Evolutionary conservation across 202 grass and related monocot genomes (phyloP).

Genomic region (Setaria viridis): DNA sequence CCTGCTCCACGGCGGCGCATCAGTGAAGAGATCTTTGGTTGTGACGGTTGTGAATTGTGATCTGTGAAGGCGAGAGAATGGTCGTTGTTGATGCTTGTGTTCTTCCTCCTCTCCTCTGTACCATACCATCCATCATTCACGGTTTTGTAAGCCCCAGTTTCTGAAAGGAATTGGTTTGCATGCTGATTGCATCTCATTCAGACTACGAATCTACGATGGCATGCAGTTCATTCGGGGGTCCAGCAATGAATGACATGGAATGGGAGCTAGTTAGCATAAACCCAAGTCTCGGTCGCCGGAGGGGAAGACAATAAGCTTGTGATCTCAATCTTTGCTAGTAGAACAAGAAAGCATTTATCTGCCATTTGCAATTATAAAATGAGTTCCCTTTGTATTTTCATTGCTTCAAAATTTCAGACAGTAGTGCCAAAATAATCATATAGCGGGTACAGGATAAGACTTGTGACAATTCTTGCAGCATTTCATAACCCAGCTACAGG

Average conservation of each 20-base stretch:
- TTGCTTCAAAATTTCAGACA: not conserved
- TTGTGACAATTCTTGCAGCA: not conserved
- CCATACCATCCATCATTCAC: conserved; percentile 3
- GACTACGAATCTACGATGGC: not conserved
- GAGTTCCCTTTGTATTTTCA: not conserved
- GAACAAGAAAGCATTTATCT: not conserved
- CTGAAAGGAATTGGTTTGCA: conserved; percentile 47
- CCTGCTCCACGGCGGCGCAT: not conserved
- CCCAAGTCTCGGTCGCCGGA: not conserved
- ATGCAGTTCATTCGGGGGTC: not conserved
- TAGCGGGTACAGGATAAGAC: not conserved
- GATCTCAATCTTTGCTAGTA: not conserved
- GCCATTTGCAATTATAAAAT: no score
- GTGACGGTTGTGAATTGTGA: no score
- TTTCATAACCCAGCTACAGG: not conserved
- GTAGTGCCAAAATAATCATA: not conserved
- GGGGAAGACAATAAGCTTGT: not conserved
- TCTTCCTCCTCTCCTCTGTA: not conserved
- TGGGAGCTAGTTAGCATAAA: not conserved
- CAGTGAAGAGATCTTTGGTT: not conserved
- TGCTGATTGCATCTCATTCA: not conserved
- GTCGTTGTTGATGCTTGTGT: not conserved
- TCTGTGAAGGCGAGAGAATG: not conserved
- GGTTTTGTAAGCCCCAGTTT: conserved; percentile 38
- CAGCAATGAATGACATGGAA: not conserved